Evolutionary conservation across 768 basidiomycete species (phyloP).

Genomic region (Ramaria rubella): DNA sequence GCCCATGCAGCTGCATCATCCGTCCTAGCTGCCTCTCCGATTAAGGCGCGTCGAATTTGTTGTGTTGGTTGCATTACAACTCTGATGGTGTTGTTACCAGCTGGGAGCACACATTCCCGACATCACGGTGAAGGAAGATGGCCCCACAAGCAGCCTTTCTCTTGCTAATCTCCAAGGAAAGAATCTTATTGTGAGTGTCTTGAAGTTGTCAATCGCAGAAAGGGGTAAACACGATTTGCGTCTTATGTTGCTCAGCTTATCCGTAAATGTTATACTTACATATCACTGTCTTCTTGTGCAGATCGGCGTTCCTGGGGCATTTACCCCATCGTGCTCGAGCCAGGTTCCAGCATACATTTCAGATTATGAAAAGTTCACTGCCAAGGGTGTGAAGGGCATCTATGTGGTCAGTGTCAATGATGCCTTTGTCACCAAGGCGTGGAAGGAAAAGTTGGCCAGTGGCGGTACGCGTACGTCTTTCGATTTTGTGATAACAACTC

Average conservation of each 20-base stretch:
- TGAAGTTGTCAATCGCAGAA: too few relatives aligned
- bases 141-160: conserved; percentile 33
- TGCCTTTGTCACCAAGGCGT: conserved; percentile 64
- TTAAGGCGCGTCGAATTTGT: conserved; percentile 16
- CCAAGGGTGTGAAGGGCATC: conserved; percentile 66
- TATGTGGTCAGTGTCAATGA: conserved; percentile 78
- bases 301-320: conserved; percentile 75
- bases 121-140: conserved; percentile 51
- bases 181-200: conserved; percentile 56
- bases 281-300: conserved; percentile 18
- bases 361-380: conserved; percentile 63
- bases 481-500: background rate
- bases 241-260: too few relatives aligned
- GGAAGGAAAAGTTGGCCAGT: conserved; percentile 57
- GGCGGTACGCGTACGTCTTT: conserved; percentile 44
- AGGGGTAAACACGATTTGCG: too few relatives aligned
- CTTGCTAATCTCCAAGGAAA: conserved; percentile 46
- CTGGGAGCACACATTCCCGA: conserved; percentile 46
- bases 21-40: conserved; percentile 41
- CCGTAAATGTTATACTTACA: too few relatives aligned
- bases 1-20: conserved; percentile 50
- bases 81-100: background rate
- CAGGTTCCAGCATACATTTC: conserved; percentile 59
- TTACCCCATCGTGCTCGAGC: conserved; percentile 63
- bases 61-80: background rate